Base-by-base conservation (phyloP, 768 basidiomycete genomes). In the Phaeotremella fagi region DNA sequence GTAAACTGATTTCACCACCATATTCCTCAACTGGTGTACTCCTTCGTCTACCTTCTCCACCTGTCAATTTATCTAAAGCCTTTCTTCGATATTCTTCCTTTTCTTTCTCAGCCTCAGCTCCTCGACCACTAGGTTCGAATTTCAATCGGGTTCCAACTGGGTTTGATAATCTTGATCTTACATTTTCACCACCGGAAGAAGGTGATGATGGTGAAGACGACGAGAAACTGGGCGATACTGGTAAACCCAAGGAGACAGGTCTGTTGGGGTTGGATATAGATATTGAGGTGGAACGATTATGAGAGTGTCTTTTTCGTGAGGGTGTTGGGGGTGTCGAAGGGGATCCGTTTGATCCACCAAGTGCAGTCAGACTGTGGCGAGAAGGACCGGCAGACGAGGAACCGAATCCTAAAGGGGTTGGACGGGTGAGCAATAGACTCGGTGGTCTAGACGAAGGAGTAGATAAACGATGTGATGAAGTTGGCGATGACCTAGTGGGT, bases 221-320 rank as follows among this genome's bases (percentile, higher is more conserved):
- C 6, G 68, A 62, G 31, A 55, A 61, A 35, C 59, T 64, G 26
- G 59, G 61, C 5, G 65, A 63, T 5, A 50, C 23, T 2, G 60
- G 60, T 4, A 70, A 48, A 16, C 68, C 68, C n/a, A 67, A 57
- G 1, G 65, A 67, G 16, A 46, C 55, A 16, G 68, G 68, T 25
- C 61, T 43, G 22, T 61, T 67, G 22, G 65, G 59, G 50, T 65
- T 64, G 4, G 68, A 59, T 3, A 67, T 42, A 4, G 68, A 70
- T 43, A 70, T 70, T 27, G 68, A 70, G 28, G 51, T 61, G 22
- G 68, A 70, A 33, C 68, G 63, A 3, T 62, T 67, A 36, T 70
- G 68, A 3, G 65, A 67, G 44, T 67, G 68, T 4, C 66, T 58
- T 43, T 59, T 65, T 22, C 63, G 46, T 12, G 54, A 54, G 12